Base-by-base conservation (phyloP, 352 stramenopile genomes). In the Globisporangium spinosum region DNA sequence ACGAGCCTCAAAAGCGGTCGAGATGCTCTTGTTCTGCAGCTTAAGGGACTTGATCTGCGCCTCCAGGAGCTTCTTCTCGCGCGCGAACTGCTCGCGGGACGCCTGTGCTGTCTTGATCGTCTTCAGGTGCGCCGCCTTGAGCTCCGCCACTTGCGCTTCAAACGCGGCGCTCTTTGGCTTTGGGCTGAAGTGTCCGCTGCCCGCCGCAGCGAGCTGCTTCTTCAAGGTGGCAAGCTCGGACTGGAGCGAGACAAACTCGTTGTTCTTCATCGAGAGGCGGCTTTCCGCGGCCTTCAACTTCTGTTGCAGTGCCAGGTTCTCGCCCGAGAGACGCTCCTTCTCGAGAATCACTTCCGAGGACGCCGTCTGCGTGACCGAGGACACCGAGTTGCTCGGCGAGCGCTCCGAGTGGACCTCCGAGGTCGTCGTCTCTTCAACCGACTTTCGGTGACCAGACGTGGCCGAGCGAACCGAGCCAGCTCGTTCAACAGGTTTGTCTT, bases 291-390 rank as follows among this genome's bases (percentile, higher is more conserved):
- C 22, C 22, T 71, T 61, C 29, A 91, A 67, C 58, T 86, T 74
- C 10, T 75, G 64, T 25, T 62, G 55, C 58, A 90, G 53, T 47
- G 67, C 58, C 13, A 77, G 70, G 27, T 83, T 87, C 63, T 89
- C 73, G 20, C 58, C 58, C n/a, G 64, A 60, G 53, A 83, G 65
- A 17, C 74, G 71, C 55, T 80, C 72, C 45, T 85, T 90, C 64
- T 83, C 73, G 55, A 80, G 58, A 49, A 74, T 27, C 45, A 89
- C 54, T 7, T 77, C 77, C 1, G 59, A 55, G 7, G 70, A 80
- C 32, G 69, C 62, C 17, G 55, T 68, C 29, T 60, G 45, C 47
- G 32, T 3, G 13, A 57, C 47, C 3, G 64, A 65, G 22, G 58
- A 59, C 34, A 70, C 35, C 3, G 65, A 70, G 35, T 59, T 56